Base-by-base conservation (phyloP, 2,329 filamentous ascomycete genomes). In the Aspergillus sp. region DNA sequence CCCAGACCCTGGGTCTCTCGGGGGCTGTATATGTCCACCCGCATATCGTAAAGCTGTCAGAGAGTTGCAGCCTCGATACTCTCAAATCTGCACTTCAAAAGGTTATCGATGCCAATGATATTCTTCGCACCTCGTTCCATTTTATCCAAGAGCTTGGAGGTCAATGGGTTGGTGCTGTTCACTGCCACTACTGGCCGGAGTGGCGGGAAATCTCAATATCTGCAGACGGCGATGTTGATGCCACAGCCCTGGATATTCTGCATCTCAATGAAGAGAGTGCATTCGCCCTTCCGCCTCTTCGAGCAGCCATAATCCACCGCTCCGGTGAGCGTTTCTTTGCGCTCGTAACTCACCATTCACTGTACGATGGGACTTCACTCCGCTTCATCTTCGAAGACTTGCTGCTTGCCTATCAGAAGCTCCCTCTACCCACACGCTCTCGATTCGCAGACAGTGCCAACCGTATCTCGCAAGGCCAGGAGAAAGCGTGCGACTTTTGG, bases 341-440 rank as follows among this genome's bases (percentile, higher is more conserved):
- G 15, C 17, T 61, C 5, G 53, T 54, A 2, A 61, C 60, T 54
- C 60, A 61, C 20, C 60, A 61, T 22, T 60, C 46, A 42, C 60
- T 61, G 20, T 61, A 61, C 24, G 60, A 61, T 47, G 60, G 60
- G 0, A 34, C 57, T 37, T 60, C 60, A 5, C 50, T 61, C 19
- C 57, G 51, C 24, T 46, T 60, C 2, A 34, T 60, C 13, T 59
- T 61, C 53, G 30, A 27, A 6, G 45, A 13, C 12, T 12, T 59
- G 12, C 40, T 54, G 24, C 27, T 47, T 20, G 8, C 33, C 3
- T 57, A 61, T 22, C 5, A 6, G 12, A 30, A 30, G 1, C 8
- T 17, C 9, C 15, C 5, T 5, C 2, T 27, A 19, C 24, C n/a
- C 0, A 11, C 3, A 2, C 8, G 11, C n/a, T 48, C 45, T 17